Evolutionary conservation across 129 eudicot genomes (phyloP), one percentile per base, ranked within the genome.

Genomic region (Escallonia herrerae): DNA sequence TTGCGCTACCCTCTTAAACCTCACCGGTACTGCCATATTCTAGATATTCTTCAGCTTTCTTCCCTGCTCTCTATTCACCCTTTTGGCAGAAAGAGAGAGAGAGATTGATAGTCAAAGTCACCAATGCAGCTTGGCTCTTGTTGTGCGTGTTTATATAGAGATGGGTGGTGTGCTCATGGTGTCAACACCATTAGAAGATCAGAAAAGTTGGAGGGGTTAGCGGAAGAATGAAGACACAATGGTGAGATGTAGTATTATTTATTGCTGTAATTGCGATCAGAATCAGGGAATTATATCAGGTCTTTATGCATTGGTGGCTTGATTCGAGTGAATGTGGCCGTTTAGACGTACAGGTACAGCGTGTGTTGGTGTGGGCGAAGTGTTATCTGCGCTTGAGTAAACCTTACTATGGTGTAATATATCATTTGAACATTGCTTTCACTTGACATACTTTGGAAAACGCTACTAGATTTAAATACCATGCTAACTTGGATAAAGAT

Each of bases 1-100:
- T 37, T 76, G 87, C 45, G 87, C 95, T 10, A 87, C 73, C 57
- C 94, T 77, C 68, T 72, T 68, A 73, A 84, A 90, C 53, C 75
- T 82, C 62, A 78, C 80, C 63, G 82, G 71, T 38, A 65, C 65
- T 12, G n/a, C 61, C 56, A 13, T 45, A n/a, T 0, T 50, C n/a
- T 53, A 12, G 5, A 8, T 48, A 8, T 22, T 7, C 11, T n/a
- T 43, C 37, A 15, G 2, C 44, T 12, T 33, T 45, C 40, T 15
- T 1, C 6, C n/a, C 43, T 6, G 56, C 69, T 44, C 13, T 13
- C 5, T 65, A 54, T 45, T 56, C 43, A 22, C 54, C 12, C 50
- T 45, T 63, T 22, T 15, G 42, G 8, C 6, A 0, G 50, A 33
- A 8, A 5, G 45, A 11, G 58, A 38, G 13, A 45, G 3, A 37